Conservation (phyloP, 306 rosid species). For the Cercis canadensis region DNA sequence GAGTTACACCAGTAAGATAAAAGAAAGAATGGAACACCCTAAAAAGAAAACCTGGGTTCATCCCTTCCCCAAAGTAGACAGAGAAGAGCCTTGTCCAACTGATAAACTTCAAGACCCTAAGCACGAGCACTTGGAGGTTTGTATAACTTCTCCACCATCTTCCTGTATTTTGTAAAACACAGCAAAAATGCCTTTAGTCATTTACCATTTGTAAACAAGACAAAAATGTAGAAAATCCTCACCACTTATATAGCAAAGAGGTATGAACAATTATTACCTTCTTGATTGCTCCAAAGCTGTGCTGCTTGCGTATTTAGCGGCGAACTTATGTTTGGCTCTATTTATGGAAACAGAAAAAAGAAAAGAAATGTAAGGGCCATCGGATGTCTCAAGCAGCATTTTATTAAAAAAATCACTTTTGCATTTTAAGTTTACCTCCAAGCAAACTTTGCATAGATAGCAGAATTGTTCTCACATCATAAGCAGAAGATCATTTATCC, state of each 20-base stretch:
- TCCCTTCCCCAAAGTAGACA: slow-evolving; percentile 19
- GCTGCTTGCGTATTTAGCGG: too few species aligned
- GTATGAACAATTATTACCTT: too few species aligned
- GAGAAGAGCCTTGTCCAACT: not conserved
- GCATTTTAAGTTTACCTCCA: slow-evolving; percentile 63
- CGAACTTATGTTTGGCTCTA: too few species aligned
- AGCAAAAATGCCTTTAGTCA: too few species aligned
- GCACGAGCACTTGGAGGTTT: slow-evolving; percentile 64
- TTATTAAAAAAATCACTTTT: not conserved
- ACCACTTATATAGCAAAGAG: too few species aligned
- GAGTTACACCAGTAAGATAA: slow-evolving; percentile 12
- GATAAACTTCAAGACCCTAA: slow-evolving; percentile 13
- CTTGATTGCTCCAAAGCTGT: too few species aligned
- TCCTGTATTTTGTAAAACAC: slow-evolving; percentile 71
- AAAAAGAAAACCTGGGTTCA: slow-evolving; percentile 1
- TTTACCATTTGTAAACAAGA: too few species aligned
- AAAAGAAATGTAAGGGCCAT: not conserved
- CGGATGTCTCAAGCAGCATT: not conserved
- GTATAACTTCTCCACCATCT: slow-evolving; percentile 92
- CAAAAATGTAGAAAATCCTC: too few species aligned
- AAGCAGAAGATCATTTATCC: slow-evolving; percentile 93
- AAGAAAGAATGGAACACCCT: too few species aligned
- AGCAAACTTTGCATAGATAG: slow-evolving; percentile 85
- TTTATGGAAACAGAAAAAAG: not conserved
- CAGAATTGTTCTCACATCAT: slow-evolving; percentile 81